Conservation (phyloP, 2,329 filamentous ascomycete species). For the Sporothrix protearum region DNA sequence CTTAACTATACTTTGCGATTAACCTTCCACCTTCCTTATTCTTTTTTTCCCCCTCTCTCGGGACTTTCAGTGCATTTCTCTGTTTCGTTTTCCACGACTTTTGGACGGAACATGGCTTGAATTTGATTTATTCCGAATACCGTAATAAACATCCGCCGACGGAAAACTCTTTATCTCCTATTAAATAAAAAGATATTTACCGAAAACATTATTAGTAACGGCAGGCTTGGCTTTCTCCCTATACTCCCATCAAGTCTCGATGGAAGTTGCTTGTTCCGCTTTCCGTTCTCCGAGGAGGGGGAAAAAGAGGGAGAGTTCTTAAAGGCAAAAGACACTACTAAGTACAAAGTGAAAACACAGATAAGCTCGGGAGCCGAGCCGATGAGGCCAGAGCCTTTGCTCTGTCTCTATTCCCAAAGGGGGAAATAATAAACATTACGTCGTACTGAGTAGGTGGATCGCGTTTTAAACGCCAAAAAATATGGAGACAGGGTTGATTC, state of each 20-base stretch:
- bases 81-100: background rate
- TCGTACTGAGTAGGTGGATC: background rate
- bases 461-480: background rate
- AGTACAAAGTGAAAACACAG: too few relatives aligned
- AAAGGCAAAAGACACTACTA: too few relatives aligned
- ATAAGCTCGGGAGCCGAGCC: constrained; percentile 12
- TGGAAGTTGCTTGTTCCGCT: constrained; percentile 7
- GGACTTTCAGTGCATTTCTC: background rate
- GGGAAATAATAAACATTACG: background rate
- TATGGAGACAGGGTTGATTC: background rate
- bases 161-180: background rate
- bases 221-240: background rate
- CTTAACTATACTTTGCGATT: too few relatives aligned
- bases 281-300: background rate
- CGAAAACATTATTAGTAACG: background rate
- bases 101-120: background rate
- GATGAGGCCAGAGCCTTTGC: background rate
- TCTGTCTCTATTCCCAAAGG: background rate
- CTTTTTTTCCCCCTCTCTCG: background rate
- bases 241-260: background rate
- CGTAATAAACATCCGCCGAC: too few relatives aligned
- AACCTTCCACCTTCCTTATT: too few relatives aligned
- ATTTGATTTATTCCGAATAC: background rate
- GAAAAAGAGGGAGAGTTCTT: background rate
- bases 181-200: background rate